Percentiles rank a stretch among this genome's conserved stretches.
Conservation (phyloP, 169 alveolate genomes). For the Plasmodium knowlesi region DNA sequence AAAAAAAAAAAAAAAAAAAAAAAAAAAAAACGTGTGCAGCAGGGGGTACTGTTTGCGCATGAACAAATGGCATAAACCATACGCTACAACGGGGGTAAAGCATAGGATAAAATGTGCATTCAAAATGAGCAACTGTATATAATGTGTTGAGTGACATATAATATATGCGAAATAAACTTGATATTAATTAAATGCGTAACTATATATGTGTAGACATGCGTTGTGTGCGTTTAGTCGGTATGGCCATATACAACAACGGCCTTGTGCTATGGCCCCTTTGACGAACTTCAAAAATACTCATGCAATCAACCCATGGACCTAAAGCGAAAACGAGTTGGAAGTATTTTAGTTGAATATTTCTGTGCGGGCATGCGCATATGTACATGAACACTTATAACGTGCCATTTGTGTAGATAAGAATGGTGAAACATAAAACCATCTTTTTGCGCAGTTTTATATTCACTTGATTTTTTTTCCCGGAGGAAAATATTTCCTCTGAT, state of each 20-base stretch:
- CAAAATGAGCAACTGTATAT: not conserved
- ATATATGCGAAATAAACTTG: no score
- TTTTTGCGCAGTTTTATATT: not conserved
- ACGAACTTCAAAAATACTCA: conserved; percentile 53
- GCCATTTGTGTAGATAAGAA: not conserved
- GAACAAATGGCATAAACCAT: not conserved
- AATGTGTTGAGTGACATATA: not conserved
- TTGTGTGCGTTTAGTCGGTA: not conserved
- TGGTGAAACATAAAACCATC: not conserved
- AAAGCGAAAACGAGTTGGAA: not conserved
- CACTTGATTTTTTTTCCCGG: conserved; percentile 50
- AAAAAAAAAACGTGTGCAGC: not conserved
- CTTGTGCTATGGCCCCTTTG: not conserved
- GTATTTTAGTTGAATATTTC: not conserved
- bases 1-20: conserved; percentile 33
- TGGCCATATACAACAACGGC: not conserved
- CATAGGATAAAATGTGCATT: not conserved
- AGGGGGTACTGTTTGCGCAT: not conserved
- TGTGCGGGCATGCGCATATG: not conserved
- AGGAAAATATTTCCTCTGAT: conserved; percentile 71
- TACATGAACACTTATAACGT: not conserved
- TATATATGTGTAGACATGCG: not conserved
- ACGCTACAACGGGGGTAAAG: not conserved
- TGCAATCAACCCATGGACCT: conserved; percentile 73
- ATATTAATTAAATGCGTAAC: not conserved